These are phyloP conservation scores for Psilocybe tampanensis DNA, from an alignment of 768 basidiomycete genomes.

Conservation along the genomic window DNA sequence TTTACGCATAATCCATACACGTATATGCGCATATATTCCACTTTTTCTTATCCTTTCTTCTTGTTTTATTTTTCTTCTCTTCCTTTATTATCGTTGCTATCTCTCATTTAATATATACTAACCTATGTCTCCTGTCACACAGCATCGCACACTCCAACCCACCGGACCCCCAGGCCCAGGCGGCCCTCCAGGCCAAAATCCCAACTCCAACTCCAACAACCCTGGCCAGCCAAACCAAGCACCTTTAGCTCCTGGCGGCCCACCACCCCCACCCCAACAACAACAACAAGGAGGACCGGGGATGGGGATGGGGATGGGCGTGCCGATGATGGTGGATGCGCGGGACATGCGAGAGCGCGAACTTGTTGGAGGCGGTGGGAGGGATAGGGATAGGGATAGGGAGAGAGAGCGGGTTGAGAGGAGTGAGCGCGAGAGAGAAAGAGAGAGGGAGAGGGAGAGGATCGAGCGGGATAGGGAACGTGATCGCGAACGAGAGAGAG, in stretches of 20 bases:
- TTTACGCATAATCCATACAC: neutral
- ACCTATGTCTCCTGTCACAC: neutral
- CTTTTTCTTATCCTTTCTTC: neutral
- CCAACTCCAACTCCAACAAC: neutral
- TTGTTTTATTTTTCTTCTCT: neutral
- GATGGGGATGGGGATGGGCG: neutral
- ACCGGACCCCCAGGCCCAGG: slow-evolving; percentile 12
- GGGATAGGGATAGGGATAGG: neutral
- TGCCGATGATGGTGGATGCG: slow-evolving; percentile 10
- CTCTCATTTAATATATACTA: neutral
- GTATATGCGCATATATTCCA: neutral
- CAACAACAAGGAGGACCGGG: neutral
- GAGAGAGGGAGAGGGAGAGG: slow-evolving; percentile 3
- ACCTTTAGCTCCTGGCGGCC: neutral
- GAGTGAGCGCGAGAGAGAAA: neutral
- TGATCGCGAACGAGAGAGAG: neutral
- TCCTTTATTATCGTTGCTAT: neutral
- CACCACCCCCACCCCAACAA: neutral
- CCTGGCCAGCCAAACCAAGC: neutral
- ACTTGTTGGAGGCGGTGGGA: neutral
- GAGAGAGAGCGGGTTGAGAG: neutral
- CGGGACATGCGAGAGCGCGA: neutral
- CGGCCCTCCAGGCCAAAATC: neutral
- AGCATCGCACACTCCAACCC: slow-evolving; percentile 16
- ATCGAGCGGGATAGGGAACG: slow-evolving; percentile 3